Conservation (phyloP, 2,329 filamentous ascomycete genomes). For the Basipetospora chlamydospora region DNA sequence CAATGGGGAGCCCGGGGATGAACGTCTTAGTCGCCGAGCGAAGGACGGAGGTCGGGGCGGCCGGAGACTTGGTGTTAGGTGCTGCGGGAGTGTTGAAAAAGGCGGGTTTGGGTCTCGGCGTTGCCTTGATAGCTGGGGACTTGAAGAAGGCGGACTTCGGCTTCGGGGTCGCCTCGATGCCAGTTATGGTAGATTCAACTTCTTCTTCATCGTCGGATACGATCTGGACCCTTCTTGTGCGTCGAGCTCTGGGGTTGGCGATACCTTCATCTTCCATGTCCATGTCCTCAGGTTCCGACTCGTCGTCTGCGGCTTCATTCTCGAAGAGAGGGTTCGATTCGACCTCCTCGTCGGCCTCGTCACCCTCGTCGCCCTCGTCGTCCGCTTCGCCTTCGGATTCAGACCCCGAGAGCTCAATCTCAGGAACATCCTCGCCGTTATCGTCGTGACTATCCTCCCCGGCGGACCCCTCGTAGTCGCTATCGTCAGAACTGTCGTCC, state of each 20-base stretch:
- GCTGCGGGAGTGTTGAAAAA: conserved; percentile 28
- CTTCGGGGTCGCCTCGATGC: conserved; percentile 30
- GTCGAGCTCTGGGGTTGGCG: conserved; percentile 24
- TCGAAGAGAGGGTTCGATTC: conserved; percentile 20
- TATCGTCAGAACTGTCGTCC: conserved; percentile 42
- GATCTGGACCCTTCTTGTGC: conserved; percentile 34
- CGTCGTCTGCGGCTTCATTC: conserved; percentile 21
- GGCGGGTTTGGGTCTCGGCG: no score
- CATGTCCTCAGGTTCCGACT: conserved; percentile 10
- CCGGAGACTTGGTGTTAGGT: conserved; percentile 31
- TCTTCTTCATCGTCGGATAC: conserved; percentile 56
- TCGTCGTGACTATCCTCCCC: conserved; percentile 18
- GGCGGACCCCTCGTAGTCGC: conserved; percentile 27
- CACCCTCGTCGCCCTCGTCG: conserved; percentile 17
- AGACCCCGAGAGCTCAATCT: conserved; percentile 29
- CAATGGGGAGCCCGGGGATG: conserved; percentile 51
- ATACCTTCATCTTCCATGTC: conserved; percentile 23
- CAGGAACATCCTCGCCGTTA: conserved; percentile 24
- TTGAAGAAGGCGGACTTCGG: conserved; percentile 21
- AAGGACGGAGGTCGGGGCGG: conserved; percentile 48
- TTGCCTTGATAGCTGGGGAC: no score
- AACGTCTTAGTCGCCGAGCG: conserved; percentile 55
- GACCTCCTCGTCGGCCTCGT: conserved; percentile 18
- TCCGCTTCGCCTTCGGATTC: conserved; percentile 23
- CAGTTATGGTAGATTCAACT: conserved; percentile 20